Evolutionary conservation across 1,139 yeast genomes (phyloP).

Genomic region (Diutina rugosa): DNA sequence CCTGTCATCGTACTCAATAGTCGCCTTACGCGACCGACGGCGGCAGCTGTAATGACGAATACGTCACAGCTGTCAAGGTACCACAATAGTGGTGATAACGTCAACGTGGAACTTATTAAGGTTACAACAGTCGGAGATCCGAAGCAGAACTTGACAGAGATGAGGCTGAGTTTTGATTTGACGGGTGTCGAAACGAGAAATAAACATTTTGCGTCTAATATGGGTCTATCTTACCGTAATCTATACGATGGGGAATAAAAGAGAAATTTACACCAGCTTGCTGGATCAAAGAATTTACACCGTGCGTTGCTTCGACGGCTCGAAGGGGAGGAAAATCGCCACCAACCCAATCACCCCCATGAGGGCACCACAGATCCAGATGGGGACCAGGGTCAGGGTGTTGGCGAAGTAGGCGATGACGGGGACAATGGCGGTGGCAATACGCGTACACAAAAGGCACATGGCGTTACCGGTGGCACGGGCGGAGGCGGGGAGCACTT

Average conservation of each 20-base stretch:
- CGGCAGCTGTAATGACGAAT: too few species aligned
- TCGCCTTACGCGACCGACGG: too few species aligned
- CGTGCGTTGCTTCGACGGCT: constrained; percentile 24
- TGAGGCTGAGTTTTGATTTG: too few species aligned
- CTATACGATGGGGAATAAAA: neutral
- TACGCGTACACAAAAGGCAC: constrained; percentile 32
- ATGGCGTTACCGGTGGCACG: constrained; percentile 46
- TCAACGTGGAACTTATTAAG: too few species aligned
- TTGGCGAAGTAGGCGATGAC: constrained; percentile 36
- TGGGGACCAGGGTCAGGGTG: constrained; percentile 32
- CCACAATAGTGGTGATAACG: too few species aligned
- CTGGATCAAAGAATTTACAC: constrained; percentile 6
- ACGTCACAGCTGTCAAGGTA: too few species aligned
- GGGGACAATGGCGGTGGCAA: constrained; percentile 37
- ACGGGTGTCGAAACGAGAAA: too few species aligned
- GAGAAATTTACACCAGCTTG: neutral
- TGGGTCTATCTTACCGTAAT: neutral
- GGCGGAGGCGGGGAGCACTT: constrained; percentile 41
- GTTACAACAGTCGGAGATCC: too few species aligned
- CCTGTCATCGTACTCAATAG: neutral
- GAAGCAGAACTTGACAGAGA: too few species aligned
- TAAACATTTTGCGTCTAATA: too few species aligned
- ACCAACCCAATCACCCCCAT: constrained; percentile 31
- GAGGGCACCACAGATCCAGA: constrained; percentile 47
- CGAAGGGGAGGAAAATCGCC: constrained; percentile 34